Conservation (phyloP, 441 rosid genomes). For the Adansonia grandidieri region DNA sequence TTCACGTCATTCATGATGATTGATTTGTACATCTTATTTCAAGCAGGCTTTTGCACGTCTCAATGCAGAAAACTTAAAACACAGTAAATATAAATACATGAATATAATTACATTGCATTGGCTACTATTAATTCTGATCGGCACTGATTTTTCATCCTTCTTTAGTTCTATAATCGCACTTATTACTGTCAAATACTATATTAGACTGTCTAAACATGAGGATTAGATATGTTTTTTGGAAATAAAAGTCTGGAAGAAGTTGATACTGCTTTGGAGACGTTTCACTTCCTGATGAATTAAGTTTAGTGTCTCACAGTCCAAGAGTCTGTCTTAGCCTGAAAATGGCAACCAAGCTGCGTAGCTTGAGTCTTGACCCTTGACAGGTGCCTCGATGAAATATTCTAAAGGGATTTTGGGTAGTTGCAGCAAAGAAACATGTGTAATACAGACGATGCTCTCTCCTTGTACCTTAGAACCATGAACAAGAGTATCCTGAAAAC, state of each 20-base stretch:
- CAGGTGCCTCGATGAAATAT: not conserved
- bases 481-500: conserved; percentile 29
- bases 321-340: no score
- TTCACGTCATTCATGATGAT: no score
- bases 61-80: not conserved
- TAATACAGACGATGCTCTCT: conserved; percentile 28
- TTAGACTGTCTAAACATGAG: no score
- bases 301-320: not conserved
- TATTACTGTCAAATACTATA: no score
- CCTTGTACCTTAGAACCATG: conserved; percentile 33
- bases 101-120: not conserved
- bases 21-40: no score
- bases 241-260: no score
- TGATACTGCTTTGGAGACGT: not conserved
- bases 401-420: not conserved
- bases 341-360: no score
- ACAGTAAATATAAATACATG: not conserved
- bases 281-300: not conserved
- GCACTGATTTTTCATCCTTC: not conserved
- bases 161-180: no score
- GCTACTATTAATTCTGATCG: not conserved
- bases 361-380: no score
- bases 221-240: no score
- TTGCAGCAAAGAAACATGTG: conserved; percentile 27
- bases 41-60: not conserved